phyloP scores from a whole-genome alignment of 352 stramenopile species.

The Hyaloperonospora arabidopsidis region DNA sequence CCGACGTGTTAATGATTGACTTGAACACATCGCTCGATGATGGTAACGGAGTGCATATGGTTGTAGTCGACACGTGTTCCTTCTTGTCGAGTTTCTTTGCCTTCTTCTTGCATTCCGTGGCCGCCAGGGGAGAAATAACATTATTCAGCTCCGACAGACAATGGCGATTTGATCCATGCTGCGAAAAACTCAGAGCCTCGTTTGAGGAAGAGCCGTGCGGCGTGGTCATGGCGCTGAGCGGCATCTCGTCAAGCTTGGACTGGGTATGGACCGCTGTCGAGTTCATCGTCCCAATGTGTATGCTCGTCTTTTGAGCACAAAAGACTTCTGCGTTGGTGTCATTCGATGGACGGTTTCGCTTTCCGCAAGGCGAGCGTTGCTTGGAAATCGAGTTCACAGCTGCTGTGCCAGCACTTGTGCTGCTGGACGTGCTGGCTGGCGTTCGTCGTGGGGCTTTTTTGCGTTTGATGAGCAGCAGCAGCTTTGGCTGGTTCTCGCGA shows the following conservation, averaged over 20 bases:
- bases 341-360: conserved; percentile 33
- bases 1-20: conserved; percentile 11
- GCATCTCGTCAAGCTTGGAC: conserved; percentile 29
- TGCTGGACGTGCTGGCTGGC: conserved; percentile 9
- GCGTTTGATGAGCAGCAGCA: conserved; percentile 72
- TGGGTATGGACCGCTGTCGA: conserved; percentile 26
- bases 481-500: conserved; percentile 56
- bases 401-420: conserved; percentile 7
- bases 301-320: conserved; percentile 15
- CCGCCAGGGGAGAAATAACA: conserved; percentile 61
- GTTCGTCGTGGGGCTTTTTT: conserved; percentile 64
- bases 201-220: conserved; percentile 24
- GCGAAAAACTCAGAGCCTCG: conserved; percentile 19
- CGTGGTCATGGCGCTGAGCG: conserved; percentile 30
- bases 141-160: conserved; percentile 52
- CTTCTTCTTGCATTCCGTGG: conserved; percentile 62
- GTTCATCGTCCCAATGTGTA: conserved; percentile 31
- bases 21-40: conserved; percentile 17
- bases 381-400: conserved; percentile 18
- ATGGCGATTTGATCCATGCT: conserved; percentile 25
- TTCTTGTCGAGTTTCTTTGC: conserved; percentile 59
- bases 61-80: conserved; percentile 24
- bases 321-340: conserved; percentile 17
- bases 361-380: conserved; percentile 38
- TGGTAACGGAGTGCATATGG: conserved; percentile 20